phyloP scores from a whole-genome alignment of 2,329 filamentous ascomycete species.

The Xylaria sp. region DNA sequence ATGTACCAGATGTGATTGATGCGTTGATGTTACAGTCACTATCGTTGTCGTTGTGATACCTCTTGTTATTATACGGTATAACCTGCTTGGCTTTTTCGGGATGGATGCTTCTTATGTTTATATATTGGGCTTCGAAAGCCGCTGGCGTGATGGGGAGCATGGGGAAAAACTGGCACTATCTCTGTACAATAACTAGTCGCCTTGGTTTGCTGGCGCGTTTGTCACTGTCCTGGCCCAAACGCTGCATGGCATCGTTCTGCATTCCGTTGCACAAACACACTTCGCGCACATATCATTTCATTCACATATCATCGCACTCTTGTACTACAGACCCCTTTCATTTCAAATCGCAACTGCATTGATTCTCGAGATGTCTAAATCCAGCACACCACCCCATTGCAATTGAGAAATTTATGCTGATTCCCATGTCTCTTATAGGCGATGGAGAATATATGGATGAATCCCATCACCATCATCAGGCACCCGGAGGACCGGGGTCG shows the following conservation, averaged over 20 bases:
- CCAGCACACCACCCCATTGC: constrained; percentile 34
- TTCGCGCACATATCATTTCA: constrained; percentile 52
- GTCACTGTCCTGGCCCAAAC: constrained; percentile 50
- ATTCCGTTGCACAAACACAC: constrained; percentile 53
- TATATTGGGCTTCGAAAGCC: constrained; percentile 51
- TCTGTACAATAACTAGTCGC: constrained; percentile 67
- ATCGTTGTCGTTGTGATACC: constrained; percentile 51
- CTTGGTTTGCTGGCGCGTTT: constrained; percentile 55
- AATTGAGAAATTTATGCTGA: constrained; percentile 47
- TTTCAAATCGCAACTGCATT: constrained; percentile 47
- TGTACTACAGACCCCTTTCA: constrained; percentile 50
- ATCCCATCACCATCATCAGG: constrained; percentile 74
- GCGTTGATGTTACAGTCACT: constrained; percentile 55
- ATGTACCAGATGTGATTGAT: constrained; percentile 93
- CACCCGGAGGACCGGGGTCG: constrained; percentile 64
- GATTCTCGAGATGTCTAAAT: constrained; percentile 41
- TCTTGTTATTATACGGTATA: constrained; percentile 50
- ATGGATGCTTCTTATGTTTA: constrained; percentile 50
- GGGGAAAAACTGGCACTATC: constrained; percentile 55
- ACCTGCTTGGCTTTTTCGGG: constrained; percentile 47
- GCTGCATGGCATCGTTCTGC: constrained; percentile 53
- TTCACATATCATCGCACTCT: constrained; percentile 48
- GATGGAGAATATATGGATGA: constrained; percentile 72
- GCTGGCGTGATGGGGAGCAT: constrained; percentile 54
- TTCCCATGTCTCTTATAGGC: constrained; percentile 57